Conservation (phyloP, 2,329 filamentous ascomycete species). For the Mycogone perniciosa region DNA sequence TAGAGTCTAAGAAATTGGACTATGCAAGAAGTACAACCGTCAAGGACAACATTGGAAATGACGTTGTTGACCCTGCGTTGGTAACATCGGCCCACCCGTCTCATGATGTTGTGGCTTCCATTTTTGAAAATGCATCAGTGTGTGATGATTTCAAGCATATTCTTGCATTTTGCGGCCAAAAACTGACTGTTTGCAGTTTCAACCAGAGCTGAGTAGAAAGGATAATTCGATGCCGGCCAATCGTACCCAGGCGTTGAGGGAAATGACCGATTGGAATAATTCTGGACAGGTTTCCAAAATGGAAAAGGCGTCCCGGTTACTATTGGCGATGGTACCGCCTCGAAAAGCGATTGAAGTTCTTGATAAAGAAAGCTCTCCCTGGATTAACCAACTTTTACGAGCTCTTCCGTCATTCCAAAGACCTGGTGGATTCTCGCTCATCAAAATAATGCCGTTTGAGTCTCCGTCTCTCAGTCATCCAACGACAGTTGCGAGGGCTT, state of each 20-base stretch:
- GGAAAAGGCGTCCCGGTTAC: neutral
- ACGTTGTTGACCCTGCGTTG: constrained; percentile 1
- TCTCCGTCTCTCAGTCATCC: constrained; percentile 2
- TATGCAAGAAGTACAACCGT: neutral
- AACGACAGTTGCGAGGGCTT: constrained; percentile 1
- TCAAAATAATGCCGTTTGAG: constrained; percentile 8
- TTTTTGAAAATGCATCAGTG: constrained; percentile 8
- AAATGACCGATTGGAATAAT: neutral
- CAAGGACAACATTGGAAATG: neutral
- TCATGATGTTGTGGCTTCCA: neutral
- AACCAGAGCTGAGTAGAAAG: constrained; percentile 2
- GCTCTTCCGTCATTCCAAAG: constrained; percentile 6
- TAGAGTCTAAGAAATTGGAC: neutral
- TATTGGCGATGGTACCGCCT: constrained; percentile 4
- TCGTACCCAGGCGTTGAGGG: too few relatives aligned
- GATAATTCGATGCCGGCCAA: neutral
- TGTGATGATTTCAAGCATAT: neutral
- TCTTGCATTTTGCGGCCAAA: neutral
- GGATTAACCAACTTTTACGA: constrained; percentile 7
- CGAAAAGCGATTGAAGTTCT: constrained; percentile 1
- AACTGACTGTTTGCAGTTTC: neutral
- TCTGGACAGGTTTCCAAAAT: neutral
- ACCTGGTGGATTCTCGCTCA: constrained; percentile 1
- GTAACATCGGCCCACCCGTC: neutral
- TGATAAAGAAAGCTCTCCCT: constrained; percentile 6